These are phyloP conservation scores for Clonostachys sp. DNA, from an alignment of 2,329 filamentous ascomycete genomes.

Conservation along the genomic window DNA sequence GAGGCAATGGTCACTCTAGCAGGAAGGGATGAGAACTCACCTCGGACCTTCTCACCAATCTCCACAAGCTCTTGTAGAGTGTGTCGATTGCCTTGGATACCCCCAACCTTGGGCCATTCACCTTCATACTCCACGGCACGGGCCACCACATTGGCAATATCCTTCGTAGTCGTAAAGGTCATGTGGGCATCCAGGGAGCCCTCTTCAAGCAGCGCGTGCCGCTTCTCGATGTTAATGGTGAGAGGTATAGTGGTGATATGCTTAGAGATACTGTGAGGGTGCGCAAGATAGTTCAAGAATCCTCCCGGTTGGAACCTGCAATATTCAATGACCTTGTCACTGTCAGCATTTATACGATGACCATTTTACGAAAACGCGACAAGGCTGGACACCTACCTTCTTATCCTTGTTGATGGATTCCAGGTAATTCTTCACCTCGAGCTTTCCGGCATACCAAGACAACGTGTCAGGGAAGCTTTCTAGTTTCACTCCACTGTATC, in stretches of 20 bases:
- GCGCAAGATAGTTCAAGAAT: slow-evolving; percentile 50
- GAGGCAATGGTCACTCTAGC: too few species aligned
- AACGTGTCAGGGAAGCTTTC: too few species aligned
- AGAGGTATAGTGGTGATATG: slow-evolving; percentile 35
- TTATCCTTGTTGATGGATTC: slow-evolving; percentile 40
- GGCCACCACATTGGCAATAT: slow-evolving; percentile 33
- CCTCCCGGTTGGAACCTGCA: slow-evolving; percentile 49
- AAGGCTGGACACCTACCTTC: slow-evolving; percentile 19
- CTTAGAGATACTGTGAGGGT: slow-evolving; percentile 38
- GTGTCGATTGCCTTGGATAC: slow-evolving; percentile 30
- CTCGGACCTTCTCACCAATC: slow-evolving; percentile 33
- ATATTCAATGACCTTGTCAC: slow-evolving; percentile 45
- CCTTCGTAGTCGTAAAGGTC: slow-evolving; percentile 36
- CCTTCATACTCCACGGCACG: slow-evolving; percentile 35
- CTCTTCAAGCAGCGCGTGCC: slow-evolving; percentile 47
- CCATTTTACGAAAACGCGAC: too few species aligned
- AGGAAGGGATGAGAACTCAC: slow-evolving; percentile 11
- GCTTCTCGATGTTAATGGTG: slow-evolving; percentile 32
- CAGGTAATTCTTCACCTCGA: slow-evolving; percentile 41
- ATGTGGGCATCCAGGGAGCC: slow-evolving; percentile 37
- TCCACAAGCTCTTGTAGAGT: slow-evolving; percentile 27
- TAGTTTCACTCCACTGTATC: too few species aligned
- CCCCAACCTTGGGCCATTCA: slow-evolving; percentile 33
- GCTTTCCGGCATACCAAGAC: slow-evolving; percentile 41
- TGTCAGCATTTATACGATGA: too few species aligned